These are phyloP conservation scores for Thraustochytrium striatum DNA, from an alignment of 352 stramenopile genomes.

Conservation along the genomic window DNA sequence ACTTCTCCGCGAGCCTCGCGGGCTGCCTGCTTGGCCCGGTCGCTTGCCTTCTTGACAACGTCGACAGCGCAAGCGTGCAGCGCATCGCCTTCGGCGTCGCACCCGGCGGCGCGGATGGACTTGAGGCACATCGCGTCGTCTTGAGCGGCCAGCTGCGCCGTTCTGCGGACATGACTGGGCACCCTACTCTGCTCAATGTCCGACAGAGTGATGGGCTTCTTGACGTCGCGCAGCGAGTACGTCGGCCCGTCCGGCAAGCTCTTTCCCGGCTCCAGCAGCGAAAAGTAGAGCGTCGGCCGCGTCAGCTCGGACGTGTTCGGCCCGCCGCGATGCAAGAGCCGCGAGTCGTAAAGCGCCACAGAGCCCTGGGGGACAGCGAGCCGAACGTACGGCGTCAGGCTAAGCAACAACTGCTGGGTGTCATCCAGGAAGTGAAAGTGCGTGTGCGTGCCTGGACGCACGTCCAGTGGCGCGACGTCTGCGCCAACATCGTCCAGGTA, in stretches of 20 bases:
- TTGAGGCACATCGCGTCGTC: background rate
- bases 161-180: background rate
- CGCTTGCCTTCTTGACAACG: background rate
- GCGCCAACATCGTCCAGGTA: constrained; percentile 37
- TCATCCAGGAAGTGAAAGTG: background rate
- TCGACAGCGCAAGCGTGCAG: background rate
- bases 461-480: constrained; percentile 17
- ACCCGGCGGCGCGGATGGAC: background rate
- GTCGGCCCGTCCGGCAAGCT: background rate
- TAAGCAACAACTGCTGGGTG: background rate
- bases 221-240: background rate
- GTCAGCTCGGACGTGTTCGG: constrained; percentile 1
- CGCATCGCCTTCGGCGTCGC: background rate
- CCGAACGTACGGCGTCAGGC: background rate
- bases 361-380: constrained; percentile 18
- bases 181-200: background rate
- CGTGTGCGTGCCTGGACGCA: constrained; percentile 4
- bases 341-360: constrained; percentile 34
- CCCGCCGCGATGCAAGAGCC: background rate
- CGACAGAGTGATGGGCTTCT: background rate
- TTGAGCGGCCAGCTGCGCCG: background rate
- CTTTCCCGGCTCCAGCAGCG: background rate
- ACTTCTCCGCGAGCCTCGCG: background rate
- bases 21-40: background rate
- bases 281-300: constrained; percentile 44